phyloP scores from a whole-genome alignment of 352 stramenopile genomes.

The Blastocystis sp. region DNA sequence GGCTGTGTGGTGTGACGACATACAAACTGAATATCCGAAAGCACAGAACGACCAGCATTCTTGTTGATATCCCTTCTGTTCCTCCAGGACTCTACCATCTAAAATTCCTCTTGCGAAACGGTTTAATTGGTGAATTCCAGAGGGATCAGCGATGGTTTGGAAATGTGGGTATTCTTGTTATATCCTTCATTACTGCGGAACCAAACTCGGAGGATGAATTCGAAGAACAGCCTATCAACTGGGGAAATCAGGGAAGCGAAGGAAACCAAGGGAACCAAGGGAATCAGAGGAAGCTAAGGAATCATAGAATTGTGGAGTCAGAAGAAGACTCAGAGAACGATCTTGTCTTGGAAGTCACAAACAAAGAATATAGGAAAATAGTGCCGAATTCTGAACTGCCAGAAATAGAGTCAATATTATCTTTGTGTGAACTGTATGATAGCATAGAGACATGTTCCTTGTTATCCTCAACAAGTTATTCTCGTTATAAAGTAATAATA shows the following conservation, averaged over 20 bases:
- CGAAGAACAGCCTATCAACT: not conserved
- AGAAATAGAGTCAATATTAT: no score
- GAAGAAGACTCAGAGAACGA: not conserved
- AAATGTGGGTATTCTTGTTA: not conserved
- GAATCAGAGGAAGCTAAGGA: not conserved
- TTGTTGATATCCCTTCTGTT: not conserved
- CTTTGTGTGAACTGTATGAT: no score
- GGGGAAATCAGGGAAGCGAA: not conserved
- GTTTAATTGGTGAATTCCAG: not conserved
- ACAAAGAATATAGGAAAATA: not conserved
- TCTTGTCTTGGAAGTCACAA: not conserved
- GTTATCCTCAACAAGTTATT: no score
- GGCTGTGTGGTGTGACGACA: not conserved
- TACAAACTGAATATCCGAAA: not conserved
- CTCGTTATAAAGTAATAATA: no score
- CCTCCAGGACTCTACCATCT: not conserved
- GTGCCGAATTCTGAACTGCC: no score
- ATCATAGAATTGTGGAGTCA: not conserved
- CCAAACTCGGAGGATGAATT: not conserved
- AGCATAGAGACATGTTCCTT: no score
- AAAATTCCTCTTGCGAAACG: not conserved
- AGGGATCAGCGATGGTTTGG: not conserved
- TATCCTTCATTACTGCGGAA: not conserved
- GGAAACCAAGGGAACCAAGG: not conserved
- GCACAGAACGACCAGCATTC: not conserved